Base-by-base conservation (phyloP, 495 filamentous ascomycete genomes). In the Gamarada debralockiae region DNA sequence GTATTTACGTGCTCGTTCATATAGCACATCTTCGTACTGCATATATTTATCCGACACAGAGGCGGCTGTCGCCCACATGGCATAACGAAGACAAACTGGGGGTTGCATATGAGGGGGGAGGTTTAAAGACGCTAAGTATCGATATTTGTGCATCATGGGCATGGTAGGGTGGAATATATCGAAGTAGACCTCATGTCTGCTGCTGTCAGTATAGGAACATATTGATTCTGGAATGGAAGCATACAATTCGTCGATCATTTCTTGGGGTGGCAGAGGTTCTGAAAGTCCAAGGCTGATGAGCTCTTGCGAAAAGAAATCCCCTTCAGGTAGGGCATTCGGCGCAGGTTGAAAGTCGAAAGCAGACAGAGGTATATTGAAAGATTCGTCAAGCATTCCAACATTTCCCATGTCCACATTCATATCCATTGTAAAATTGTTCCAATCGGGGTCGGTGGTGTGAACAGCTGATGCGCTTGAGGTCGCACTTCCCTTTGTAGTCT, bases 221-320 rank as follows among this genome's bases (percentile, higher is more conserved):
- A n/a, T n/a, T n/a, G n/a, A n/a, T n/a, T n/a, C n/a, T n/a, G n/a
- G n/a, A n/a, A n/a, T n/a, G n/a, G 40, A 33, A 14, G 73, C 82
- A 61, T 76, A 96, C 89, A 98, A 67, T 59, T 96, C 89, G 63
- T 96, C 85, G 41, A 96, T 86, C 15, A 90, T 86, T 50, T 96
- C 90, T 60, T 87, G 88, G 2, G 80, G 75, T 0, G 93, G 93
- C 36, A 97, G 71, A 38, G 93, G 88, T 65, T 98, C 93, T 48
- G 96, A 89, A 50, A 98, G 65, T 7, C 91, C 95, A 41, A 98
- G 66, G 22, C 86, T 83, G 42, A 97, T 92, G 82, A 98, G 85
- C 59, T 97, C 92, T 88, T 90, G 95, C 4, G 75, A 62, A 65
- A 81, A 72, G 70, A 74, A 69, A 55, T 63, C 40, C 40, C 67